phyloP scores from a whole-genome alignment of 805 yeast species.

The Ogataea pini region DNA sequence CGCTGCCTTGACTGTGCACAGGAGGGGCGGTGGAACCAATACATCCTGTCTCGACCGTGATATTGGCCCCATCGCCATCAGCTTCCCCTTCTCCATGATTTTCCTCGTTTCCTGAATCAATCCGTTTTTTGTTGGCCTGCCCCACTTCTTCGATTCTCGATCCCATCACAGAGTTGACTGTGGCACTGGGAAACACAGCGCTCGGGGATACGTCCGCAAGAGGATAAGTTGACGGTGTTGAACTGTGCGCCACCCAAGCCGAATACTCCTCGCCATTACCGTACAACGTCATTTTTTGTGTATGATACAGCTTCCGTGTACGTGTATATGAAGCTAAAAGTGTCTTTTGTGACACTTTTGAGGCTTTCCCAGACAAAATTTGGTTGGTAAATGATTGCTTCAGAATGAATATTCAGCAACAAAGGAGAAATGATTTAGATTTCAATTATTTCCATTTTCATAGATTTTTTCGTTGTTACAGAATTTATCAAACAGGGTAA shows the following conservation, averaged over 20 bases:
- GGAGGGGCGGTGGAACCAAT: no score
- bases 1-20: no score
- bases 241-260: conserved; percentile 1
- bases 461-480: background rate
- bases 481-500: background rate
- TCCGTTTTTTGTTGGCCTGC: background rate
- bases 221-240: conserved; percentile 7
- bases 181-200: conserved; percentile 14
- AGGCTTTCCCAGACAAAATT: background rate
- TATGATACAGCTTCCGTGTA: background rate
- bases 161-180: background rate
- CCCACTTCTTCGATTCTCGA: background rate
- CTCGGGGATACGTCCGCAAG: conserved; percentile 14
- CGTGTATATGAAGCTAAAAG: background rate
- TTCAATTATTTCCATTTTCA: background rate
- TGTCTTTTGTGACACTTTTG: background rate
- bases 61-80: no score
- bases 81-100: no score
- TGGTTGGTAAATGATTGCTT: no score
- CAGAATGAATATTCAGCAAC: background rate
- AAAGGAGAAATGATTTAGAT: background rate
- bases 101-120: no score
- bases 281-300: background rate
- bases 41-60: no score
- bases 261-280: background rate